These are phyloP conservation scores for Hortiboletus campestris DNA, from an alignment of 768 basidiomycete genomes.

Conservation along the genomic window DNA sequence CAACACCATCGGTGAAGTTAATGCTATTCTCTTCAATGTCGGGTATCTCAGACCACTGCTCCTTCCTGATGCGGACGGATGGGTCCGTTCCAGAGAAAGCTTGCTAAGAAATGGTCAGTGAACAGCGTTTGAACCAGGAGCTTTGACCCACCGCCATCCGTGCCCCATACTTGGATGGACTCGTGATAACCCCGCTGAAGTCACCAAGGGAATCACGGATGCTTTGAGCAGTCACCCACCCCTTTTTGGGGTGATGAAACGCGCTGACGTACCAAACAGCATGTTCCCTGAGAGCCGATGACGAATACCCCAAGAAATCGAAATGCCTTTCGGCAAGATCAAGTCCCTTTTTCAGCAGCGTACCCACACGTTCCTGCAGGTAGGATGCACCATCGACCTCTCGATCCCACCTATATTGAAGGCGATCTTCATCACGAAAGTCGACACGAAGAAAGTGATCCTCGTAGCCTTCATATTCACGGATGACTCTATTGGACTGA, in stretches of 20 bases:
- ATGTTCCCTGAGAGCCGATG: conserved; percentile 73
- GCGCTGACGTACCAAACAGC: conserved; percentile 79
- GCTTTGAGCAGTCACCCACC: conserved; percentile 47
- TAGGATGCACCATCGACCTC: conserved; percentile 59
- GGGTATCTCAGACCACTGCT: conserved; percentile 61
- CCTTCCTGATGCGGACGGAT: conserved; percentile 53
- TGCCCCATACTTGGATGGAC: conserved; percentile 81
- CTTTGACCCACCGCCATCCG: conserved; percentile 50
- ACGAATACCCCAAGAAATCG: conserved; percentile 81
- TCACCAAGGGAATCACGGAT: conserved; percentile 69
- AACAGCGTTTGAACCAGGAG: conserved; percentile 22
- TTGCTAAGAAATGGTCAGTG: conserved; percentile 39
- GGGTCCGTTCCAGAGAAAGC: conserved; percentile 82
- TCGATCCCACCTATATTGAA: conserved; percentile 70
- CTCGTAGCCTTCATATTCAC: conserved; percentile 56
- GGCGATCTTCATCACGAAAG: conserved; percentile 79
- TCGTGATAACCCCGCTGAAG: conserved; percentile 54
- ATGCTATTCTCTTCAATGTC: conserved; percentile 50
- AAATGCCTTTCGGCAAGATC: conserved; percentile 67
- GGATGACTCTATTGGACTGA: conserved; percentile 80
- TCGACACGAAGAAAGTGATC: conserved; percentile 80
- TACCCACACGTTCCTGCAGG: conserved; percentile 58
- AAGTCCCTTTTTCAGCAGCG: conserved; percentile 61
- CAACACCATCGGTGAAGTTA: conserved; percentile 76
- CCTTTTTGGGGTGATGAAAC: conserved; percentile 48